Conservation (phyloP, 2,329 filamentous ascomycete genomes). For the Tolypocladium capitatum region DNA sequence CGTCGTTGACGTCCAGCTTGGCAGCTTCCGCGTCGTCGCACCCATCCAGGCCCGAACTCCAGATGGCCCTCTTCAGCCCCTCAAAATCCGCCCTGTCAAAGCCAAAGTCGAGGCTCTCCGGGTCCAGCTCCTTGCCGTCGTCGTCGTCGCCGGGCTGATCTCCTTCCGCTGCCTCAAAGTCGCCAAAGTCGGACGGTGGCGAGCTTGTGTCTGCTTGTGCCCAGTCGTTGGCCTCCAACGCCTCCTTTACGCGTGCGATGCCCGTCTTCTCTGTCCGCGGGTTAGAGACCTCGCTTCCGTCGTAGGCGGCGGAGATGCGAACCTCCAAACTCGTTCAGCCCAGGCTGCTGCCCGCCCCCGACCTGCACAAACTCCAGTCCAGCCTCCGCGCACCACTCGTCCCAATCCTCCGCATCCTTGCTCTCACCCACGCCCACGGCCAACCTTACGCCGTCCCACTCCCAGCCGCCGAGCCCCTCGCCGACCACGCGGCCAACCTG, state of each 20-base stretch:
- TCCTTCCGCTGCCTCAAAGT: slow-evolving; percentile 13
- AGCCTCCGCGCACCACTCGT: slow-evolving; percentile 41
- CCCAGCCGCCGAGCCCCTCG: slow-evolving; percentile 44
- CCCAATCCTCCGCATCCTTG: slow-evolving; percentile 43
- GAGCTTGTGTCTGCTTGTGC: slow-evolving; percentile 15
- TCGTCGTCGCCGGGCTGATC: slow-evolving; percentile 17
- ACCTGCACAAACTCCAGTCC: slow-evolving; percentile 52
- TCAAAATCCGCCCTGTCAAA: slow-evolving; percentile 40
- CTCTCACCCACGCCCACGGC: slow-evolving; percentile 41
- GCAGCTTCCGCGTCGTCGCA: slow-evolving; percentile 6
- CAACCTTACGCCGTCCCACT: slow-evolving; percentile 51
- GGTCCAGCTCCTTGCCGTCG: slow-evolving; percentile 25
- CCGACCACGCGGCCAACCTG: slow-evolving; percentile 42
- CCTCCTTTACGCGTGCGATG: slow-evolving; percentile 44
- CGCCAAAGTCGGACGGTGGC: slow-evolving; percentile 5
- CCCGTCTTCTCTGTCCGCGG: slow-evolving; percentile 39
- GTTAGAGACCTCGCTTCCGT: background rate
- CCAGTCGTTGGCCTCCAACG: slow-evolving; percentile 56
- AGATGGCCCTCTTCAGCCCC: slow-evolving; percentile 38
- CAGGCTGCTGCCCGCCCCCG: slow-evolving; percentile 20
- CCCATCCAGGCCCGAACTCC: slow-evolving; percentile 21
- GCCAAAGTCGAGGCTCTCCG: slow-evolving; percentile 36
- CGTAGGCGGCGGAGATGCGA: background rate
- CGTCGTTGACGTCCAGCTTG: slow-evolving; percentile 5
- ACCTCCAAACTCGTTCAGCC: slow-evolving; percentile 47